phyloP scores from a whole-genome alignment of 2,329 filamentous ascomycete species.

The Fusarium cyanostomum region DNA sequence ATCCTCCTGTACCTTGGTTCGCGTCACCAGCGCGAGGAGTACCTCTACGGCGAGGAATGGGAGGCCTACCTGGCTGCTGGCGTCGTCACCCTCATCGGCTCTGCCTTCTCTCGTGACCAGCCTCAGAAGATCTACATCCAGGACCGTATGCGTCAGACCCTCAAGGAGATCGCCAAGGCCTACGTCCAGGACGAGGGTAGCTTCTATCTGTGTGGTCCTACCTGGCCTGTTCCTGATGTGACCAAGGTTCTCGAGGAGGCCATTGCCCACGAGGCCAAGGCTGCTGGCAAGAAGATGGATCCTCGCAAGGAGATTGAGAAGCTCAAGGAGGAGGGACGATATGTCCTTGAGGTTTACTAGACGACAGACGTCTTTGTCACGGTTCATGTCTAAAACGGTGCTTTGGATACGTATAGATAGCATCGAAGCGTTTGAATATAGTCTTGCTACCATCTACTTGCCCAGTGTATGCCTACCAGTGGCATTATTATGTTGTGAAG shows the following conservation, averaged over 20 bases:
- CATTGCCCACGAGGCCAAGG: constrained; percentile 78
- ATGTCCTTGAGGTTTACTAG: constrained; percentile 97
- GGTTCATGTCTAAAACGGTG: constrained; percentile 34
- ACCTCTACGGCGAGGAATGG: constrained; percentile 99
- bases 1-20: constrained; percentile 97
- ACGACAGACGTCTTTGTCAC: constrained; percentile 3
- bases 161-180: constrained; percentile 82
- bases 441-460: constrained; percentile 3
- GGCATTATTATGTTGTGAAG: neutral
- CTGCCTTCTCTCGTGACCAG: constrained; percentile 96
- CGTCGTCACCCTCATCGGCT: constrained; percentile 91
- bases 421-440: constrained; percentile 40
- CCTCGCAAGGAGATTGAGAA: constrained; percentile 92
- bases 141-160: constrained; percentile 92
- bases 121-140: constrained; percentile 99
- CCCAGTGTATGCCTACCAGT: neutral
- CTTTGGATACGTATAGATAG: constrained; percentile 34
- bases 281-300: constrained; percentile 81
- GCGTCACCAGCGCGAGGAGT: constrained; percentile 97
- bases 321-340: constrained; percentile 92
- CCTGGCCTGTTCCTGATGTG: constrained; percentile 98
- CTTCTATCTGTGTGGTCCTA: constrained; percentile 98
- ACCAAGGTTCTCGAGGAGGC: constrained; percentile 94
- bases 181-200: constrained; percentile 89
- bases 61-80: constrained; percentile 96